Evolutionary conservation across 805 yeast species (phyloP).

Genomic region (Huiozyma naganishii): DNA sequence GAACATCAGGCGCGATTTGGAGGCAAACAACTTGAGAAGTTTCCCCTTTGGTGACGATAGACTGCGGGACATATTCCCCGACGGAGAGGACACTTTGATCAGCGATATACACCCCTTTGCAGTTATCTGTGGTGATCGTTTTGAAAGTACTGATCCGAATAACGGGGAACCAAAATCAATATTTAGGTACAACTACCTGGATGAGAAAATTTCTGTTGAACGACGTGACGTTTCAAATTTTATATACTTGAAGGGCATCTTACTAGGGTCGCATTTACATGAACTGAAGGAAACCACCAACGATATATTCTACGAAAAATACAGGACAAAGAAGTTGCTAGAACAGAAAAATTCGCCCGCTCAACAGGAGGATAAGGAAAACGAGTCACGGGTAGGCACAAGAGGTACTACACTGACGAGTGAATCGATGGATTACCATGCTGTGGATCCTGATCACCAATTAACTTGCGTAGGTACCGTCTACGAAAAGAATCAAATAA

Average conservation of each 20-base stretch:
- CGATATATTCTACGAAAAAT: conserved; percentile 64
- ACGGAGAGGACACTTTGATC: conserved; percentile 29
- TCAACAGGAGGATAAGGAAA: background rate
- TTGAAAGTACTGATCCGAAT: background rate
- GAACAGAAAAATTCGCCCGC: conserved; percentile 18
- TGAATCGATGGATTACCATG: background rate
- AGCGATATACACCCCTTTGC: conserved; percentile 51
- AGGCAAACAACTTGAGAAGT: conserved; percentile 45
- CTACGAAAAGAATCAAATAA: conserved; percentile 15
- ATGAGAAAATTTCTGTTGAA: background rate
- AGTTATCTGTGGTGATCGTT: conserved; percentile 44
- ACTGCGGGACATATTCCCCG: conserved; percentile 10
- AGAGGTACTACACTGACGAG: background rate
- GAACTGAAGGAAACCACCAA: conserved; percentile 77
- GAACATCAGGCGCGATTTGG: conserved; percentile 46
- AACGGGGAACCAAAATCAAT: conserved; percentile 1
- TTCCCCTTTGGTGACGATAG: conserved; percentile 65
- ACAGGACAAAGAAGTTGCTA: conserved; percentile 58
- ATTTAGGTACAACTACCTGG: conserved; percentile 4
- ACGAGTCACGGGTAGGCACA: background rate
- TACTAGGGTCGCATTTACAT: conserved; percentile 68
- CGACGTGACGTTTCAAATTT: conserved; percentile 46
- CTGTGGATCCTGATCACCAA: background rate
- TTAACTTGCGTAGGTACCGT: background rate
- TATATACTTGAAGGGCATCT: conserved; percentile 54